Conservation (phyloP, 352 stramenopile genomes). For the Pythium folliculosum region DNA sequence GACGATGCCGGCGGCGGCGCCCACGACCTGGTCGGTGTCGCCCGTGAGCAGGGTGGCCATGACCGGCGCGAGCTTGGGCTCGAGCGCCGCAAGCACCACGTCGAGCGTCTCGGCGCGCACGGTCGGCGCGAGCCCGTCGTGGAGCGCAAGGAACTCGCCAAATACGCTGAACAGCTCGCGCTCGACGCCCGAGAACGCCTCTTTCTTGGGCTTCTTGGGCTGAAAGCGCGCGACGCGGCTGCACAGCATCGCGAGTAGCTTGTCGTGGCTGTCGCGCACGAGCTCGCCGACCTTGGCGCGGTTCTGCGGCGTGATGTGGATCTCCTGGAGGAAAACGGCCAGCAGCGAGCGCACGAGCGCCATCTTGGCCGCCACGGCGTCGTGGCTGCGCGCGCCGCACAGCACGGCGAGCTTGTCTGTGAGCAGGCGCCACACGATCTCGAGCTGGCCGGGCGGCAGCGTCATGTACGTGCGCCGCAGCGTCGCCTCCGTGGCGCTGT, state of each 20-base stretch:
- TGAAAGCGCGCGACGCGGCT: constrained; percentile 13
- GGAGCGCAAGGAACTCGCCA: constrained; percentile 75
- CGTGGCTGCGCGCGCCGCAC: constrained; percentile 10
- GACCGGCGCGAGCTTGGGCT: constrained; percentile 29
- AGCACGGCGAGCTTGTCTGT: constrained; percentile 49
- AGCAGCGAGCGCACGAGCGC: constrained; percentile 72
- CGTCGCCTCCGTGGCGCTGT: constrained; percentile 41
- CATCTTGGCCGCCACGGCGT: constrained; percentile 29
- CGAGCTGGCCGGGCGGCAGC: constrained; percentile 73
- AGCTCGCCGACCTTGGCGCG: constrained; percentile 57
- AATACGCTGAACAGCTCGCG: constrained; percentile 73
- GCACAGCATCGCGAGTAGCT: constrained; percentile 36
- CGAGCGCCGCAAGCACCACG: constrained; percentile 44
- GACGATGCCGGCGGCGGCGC: constrained; percentile 51
- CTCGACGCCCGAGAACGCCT: constrained; percentile 45
- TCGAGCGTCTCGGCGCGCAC: constrained; percentile 50
- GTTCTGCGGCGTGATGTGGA: constrained; percentile 80
- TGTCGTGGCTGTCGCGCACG: constrained; percentile 52
- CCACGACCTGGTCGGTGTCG: constrained; percentile 18
- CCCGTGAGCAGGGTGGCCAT: constrained; percentile 46
- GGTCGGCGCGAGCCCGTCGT: constrained; percentile 45
- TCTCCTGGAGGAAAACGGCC: constrained; percentile 74
- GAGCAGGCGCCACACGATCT: constrained; percentile 74
- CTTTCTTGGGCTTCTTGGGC: constrained; percentile 14
- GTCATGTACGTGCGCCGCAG: constrained; percentile 74